Evolutionary conservation across 176 grass and related monocot species (phyloP), one percentile per base, ranked within the genome.

Genomic region (Eragrostis nindensis): DNA sequence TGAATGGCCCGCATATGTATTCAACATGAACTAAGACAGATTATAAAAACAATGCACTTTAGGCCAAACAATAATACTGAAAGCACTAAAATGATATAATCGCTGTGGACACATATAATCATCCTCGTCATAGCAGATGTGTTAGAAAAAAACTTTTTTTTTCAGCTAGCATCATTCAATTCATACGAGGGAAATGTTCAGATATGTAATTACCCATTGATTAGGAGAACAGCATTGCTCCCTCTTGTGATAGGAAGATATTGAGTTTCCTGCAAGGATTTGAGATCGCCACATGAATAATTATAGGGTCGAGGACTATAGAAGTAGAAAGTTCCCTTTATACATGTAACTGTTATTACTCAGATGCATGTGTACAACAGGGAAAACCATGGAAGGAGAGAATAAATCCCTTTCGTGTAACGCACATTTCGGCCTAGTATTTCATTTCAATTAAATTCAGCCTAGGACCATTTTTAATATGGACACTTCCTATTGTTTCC

Each of bases 191-290:
- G 27, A 73, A 74, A 86, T 60, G 9, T 24, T 77, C 59, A 73
- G n/a, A 73, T 44, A 36, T 69, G 40, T 81, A 68, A 26, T 89
- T 99, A 99, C 97, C 97, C 97, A 39, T 99, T 99, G 84, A 99
- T 89, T 86, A 99, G 84, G 72, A 99, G 90, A 89, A 96, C 90
- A 86, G 90, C 91, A 75, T 85, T 96, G 75, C 91, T 91, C 78
- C 97, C 97, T 83, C 97, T 93, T 85, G 90, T 96, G 79, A 99
- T 88, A 82, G 93, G 93, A 91, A 99, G 86, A 82, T 99, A 99
- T 70, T 87, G 84, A 53, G 93, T 99, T 95, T 99, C 97, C 97
- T 99, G 91, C 66, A 87, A 80, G 22, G 30, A 91, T 70, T 66
- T 75, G 74, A 75, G 21, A 81, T 76, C 46, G 76, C 76, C 76